Conservation (phyloP, 176 grass and related monocot genomes). For the Stipa capillata region DNA sequence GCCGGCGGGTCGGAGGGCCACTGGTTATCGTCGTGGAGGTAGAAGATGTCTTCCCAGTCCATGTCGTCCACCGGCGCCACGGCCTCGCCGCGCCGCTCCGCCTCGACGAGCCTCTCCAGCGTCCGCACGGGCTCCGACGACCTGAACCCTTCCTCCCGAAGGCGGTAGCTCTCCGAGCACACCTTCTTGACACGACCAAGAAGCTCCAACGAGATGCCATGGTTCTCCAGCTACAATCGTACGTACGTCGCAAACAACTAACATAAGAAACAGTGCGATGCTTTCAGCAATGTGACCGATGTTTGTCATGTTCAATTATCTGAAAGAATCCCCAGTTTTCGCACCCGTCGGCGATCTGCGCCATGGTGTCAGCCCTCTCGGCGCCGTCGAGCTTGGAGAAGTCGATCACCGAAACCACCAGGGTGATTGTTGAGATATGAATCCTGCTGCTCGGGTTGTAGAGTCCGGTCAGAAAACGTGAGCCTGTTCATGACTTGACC, state of each 20-base stretch:
- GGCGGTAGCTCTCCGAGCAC: constrained; percentile 39
- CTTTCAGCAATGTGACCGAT: not conserved
- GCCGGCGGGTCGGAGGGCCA: constrained; percentile 37
- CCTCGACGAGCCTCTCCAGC: constrained; percentile 6
- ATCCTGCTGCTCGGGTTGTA: too few relatives aligned
- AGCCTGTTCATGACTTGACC: too few relatives aligned
- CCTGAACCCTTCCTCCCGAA: constrained; percentile 39
- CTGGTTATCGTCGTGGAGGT: constrained; percentile 36
- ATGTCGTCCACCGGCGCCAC: constrained; percentile 34
- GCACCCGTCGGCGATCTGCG: constrained; percentile 33
- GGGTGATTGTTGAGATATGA: not conserved
- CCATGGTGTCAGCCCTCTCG: constrained; percentile 6
- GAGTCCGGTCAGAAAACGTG: too few relatives aligned
- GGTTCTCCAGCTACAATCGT: constrained; percentile 30
- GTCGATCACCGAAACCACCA: constrained; percentile 53
- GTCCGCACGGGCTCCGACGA: constrained; percentile 20
- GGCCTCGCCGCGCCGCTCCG: constrained; percentile 14
- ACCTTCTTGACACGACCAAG: constrained; percentile 50
- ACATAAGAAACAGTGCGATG: not conserved
- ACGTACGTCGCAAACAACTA: not conserved
- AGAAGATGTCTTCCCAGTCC: constrained; percentile 64
- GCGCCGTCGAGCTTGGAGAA: constrained; percentile 44
- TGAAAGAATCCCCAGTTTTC: constrained; percentile 58
- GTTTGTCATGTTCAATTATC: not conserved
- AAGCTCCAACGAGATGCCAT: constrained; percentile 42